Evolutionary conservation across 768 basidiomycete species (phyloP).

Genomic region (Fomitopsis serialis): DNA sequence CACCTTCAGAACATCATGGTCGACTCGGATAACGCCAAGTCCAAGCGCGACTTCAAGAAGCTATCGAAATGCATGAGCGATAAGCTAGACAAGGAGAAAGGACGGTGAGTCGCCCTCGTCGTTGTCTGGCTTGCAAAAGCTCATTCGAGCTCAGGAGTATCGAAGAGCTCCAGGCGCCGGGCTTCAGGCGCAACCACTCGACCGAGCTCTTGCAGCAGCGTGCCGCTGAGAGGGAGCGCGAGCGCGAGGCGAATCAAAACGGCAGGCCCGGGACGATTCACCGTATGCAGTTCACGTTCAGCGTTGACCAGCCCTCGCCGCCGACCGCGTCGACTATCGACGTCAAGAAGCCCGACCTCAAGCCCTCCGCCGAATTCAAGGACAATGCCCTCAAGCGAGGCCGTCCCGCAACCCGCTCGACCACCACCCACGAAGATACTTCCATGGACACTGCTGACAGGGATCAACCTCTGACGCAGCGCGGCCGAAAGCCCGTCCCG

Average conservation of each 20-base stretch:
- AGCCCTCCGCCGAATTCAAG: constrained; percentile 61
- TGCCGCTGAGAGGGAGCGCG: constrained; percentile 77
- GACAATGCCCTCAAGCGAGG: constrained; percentile 37
- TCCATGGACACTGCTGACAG: constrained; percentile 17
- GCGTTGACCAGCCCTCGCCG: constrained; percentile 60
- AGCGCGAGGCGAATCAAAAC: constrained; percentile 58
- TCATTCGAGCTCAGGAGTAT: constrained; percentile 51
- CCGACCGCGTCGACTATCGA: constrained; percentile 39
- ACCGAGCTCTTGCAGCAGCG: constrained; percentile 77
- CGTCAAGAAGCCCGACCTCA: constrained; percentile 61
- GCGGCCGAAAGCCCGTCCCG: constrained; percentile 23
- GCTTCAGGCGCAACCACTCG: constrained; percentile 74
- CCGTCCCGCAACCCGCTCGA: constrained; percentile 33
- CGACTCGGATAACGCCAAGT: constrained; percentile 84
- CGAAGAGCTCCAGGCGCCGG: constrained; percentile 79
- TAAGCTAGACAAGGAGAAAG: constrained; percentile 90
- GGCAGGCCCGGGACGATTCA: constrained; percentile 69
- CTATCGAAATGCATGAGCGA: constrained; percentile 86
- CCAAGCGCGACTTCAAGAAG: constrained; percentile 87
- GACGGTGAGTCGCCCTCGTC: constrained; percentile 44
- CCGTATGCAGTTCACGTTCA: constrained; percentile 89
- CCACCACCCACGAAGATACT: constrained; percentile 27
- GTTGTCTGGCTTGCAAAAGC: background rate
- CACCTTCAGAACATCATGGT: constrained; percentile 89
- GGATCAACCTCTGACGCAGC: constrained; percentile 33